A percentile compares a stretch with the other conserved stretches of the same genome.
These are phyloP conservation scores for Chaetomium tenue DNA, from an alignment of 495 filamentous ascomycete species.

Conservation along the genomic window DNA sequence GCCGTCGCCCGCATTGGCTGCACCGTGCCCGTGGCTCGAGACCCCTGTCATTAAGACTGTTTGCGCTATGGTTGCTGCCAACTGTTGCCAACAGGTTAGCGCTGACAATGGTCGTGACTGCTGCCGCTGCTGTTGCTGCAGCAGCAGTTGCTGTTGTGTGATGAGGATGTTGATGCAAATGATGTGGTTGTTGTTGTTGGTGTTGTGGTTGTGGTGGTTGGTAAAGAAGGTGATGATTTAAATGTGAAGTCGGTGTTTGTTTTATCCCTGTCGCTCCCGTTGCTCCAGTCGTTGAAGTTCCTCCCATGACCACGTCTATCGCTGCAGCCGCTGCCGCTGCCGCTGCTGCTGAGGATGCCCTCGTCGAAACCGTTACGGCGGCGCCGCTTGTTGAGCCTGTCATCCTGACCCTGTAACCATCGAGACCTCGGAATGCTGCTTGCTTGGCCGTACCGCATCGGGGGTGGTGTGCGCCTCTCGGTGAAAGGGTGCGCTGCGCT, in stretches of 20 bases:
- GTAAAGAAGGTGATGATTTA: too few relatives aligned
- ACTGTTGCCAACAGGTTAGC: slow-evolving; percentile 18
- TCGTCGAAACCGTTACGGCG: slow-evolving; percentile 30
- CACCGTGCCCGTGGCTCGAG: slow-evolving; percentile 31
- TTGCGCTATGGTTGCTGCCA: slow-evolving; percentile 11
- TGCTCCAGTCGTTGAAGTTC: background rate
- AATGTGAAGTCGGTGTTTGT: too few relatives aligned
- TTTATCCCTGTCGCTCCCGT: background rate
- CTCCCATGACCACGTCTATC: slow-evolving; percentile 24
- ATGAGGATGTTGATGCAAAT: background rate
- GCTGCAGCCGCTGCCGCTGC: slow-evolving; percentile 9
- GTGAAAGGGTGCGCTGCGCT: background rate
- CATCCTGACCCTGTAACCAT: slow-evolving; percentile 33
- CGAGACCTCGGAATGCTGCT: slow-evolving; percentile 21
- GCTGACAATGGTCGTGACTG: slow-evolving; percentile 15
- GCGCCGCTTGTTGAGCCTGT: slow-evolving; percentile 28
- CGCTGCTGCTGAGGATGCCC: slow-evolving; percentile 21
- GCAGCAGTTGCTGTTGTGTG: slow-evolving; percentile 1
- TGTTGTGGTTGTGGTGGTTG: background rate
- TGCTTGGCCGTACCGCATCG: slow-evolving; percentile 17
- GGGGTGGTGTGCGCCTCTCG: slow-evolving; percentile 15
- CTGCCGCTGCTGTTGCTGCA: slow-evolving; percentile 12
- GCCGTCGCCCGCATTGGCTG: slow-evolving; percentile 38
- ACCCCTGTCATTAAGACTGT: slow-evolving; percentile 28
- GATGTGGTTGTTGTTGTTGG: background rate